phyloP scores from a whole-genome alignment of 1,139 yeast genomes.

The Lodderomyces parapsilosis region DNA sequence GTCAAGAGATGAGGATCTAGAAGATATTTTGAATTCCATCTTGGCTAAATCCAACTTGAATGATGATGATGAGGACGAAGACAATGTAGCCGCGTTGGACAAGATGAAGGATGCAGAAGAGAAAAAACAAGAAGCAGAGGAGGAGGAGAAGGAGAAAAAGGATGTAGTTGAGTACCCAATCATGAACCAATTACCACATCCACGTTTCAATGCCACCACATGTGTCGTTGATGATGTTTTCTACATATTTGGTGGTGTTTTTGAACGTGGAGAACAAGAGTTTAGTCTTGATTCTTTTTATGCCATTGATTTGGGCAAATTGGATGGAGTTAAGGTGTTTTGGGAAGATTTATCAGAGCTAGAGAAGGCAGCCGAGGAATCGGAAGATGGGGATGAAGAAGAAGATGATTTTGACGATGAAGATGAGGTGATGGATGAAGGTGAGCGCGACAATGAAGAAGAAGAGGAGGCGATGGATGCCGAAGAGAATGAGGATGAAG shows the following conservation, averaged over 20 bases:
- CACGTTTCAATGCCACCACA: constrained; percentile 83
- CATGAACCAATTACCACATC: constrained; percentile 71
- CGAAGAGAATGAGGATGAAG: constrained; percentile 57
- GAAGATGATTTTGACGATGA: constrained; percentile 56
- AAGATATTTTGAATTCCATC: constrained; percentile 73
- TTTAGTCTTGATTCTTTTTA: constrained; percentile 82
- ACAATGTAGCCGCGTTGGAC: constrained; percentile 42
- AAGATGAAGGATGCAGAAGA: constrained; percentile 36
- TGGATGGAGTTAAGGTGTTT: constrained; percentile 83
- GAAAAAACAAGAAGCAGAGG: too few relatives aligned
- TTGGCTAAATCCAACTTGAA: constrained; percentile 69
- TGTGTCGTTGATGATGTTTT: constrained; percentile 83
- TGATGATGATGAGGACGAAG: constrained; percentile 48
- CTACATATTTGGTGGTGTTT: constrained; percentile 89
- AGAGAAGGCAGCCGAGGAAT: constrained; percentile 25
- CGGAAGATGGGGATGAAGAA: constrained; percentile 47
- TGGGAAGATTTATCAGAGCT: constrained; percentile 76
- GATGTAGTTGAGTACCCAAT: constrained; percentile 51
- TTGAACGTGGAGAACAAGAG: constrained; percentile 86
- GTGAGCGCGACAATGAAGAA: constrained; percentile 50
- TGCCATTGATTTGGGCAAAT: constrained; percentile 76
- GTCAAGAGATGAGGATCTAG: constrained; percentile 77
- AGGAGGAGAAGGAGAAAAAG: constrained; percentile 38
- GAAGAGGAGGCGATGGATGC: constrained; percentile 51
- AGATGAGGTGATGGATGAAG: constrained; percentile 63